Evolutionary conservation across 2,329 filamentous ascomycete genomes (phyloP).

Genomic region (Pseudogymnoascus sp.): DNA sequence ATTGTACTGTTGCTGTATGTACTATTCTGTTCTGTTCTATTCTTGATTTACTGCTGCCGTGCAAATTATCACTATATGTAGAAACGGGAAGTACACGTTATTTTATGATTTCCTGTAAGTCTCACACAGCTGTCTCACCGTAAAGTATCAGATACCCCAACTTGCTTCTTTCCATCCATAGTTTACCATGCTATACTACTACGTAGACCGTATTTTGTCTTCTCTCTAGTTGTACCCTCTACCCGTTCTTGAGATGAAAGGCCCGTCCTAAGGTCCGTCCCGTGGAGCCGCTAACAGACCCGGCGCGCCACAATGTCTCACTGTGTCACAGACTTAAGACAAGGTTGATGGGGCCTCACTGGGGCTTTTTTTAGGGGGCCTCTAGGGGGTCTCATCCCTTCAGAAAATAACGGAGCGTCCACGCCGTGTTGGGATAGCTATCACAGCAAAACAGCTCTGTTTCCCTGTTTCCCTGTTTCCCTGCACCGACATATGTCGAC

Average conservation of each 20-base stretch:
- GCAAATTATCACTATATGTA: not conserved
- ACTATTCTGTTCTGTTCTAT: not conserved
- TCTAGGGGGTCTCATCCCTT: not conserved
- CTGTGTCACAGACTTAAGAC: constrained; percentile 4
- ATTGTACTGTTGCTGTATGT: not conserved
- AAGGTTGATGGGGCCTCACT: not conserved
- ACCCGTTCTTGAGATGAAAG: not conserved
- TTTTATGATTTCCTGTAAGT: not conserved
- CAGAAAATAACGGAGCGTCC: not conserved
- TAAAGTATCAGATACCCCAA: not conserved
- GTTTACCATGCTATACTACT: not conserved
- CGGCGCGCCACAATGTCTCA: not conserved
- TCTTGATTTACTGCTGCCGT: not conserved
- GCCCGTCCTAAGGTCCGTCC: not conserved
- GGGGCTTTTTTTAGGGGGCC: not conserved
- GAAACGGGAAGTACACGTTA: not conserved
- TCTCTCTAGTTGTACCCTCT: not conserved
- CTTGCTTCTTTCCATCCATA: not conserved
- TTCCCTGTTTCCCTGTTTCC: not conserved
- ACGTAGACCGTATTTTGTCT: not conserved
- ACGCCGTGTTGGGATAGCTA: not conserved
- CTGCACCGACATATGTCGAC: not conserved
- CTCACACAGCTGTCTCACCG: not conserved
- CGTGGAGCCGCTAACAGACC: not conserved
- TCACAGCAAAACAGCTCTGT: not conserved